A percentile compares a stretch with the other conserved stretches of the same genome.
Evolutionary conservation across 1,139 yeast species (phyloP).

Genomic region (Pichia sp.): DNA sequence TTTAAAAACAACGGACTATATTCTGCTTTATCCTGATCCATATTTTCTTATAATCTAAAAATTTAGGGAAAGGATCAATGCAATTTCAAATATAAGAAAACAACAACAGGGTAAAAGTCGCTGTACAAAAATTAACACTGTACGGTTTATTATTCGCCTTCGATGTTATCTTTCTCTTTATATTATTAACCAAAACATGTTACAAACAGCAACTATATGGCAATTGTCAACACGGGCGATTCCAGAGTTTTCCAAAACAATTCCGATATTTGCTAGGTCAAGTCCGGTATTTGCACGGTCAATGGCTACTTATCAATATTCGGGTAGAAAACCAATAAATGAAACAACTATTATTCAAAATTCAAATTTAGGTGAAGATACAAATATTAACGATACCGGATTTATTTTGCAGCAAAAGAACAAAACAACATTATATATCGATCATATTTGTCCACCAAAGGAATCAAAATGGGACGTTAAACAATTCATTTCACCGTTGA

Average conservation of each 20-base stretch:
- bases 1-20: constrained; percentile 12
- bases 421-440: constrained; percentile 53
- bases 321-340: constrained; percentile 11
- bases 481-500: constrained; percentile 22
- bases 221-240: not conserved
- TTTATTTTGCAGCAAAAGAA: constrained; percentile 45
- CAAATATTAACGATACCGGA: constrained; percentile 50
- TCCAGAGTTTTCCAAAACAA: not conserved
- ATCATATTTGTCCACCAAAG: constrained; percentile 42
- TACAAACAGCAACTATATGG: not conserved
- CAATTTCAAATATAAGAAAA: not conserved
- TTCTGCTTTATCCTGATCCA: not conserved
- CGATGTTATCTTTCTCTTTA: not conserved
- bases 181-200: not conserved
- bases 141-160: not conserved
- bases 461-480: constrained; percentile 28
- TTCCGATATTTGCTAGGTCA: not conserved
- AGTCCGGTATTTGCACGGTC: not conserved
- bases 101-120: not conserved
- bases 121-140: not conserved
- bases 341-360: constrained; percentile 19
- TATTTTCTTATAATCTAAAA: not conserved
- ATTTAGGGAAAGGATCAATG: not conserved
- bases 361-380: constrained; percentile 38
- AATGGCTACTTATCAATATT: constrained; percentile 1